Percentiles rank a stretch among this genome's conserved stretches.
These are phyloP conservation scores for Lichtheimia corymbifera DNA, from an alignment of 371 early-diverging fungal species.

Conservation along the genomic window DNA sequence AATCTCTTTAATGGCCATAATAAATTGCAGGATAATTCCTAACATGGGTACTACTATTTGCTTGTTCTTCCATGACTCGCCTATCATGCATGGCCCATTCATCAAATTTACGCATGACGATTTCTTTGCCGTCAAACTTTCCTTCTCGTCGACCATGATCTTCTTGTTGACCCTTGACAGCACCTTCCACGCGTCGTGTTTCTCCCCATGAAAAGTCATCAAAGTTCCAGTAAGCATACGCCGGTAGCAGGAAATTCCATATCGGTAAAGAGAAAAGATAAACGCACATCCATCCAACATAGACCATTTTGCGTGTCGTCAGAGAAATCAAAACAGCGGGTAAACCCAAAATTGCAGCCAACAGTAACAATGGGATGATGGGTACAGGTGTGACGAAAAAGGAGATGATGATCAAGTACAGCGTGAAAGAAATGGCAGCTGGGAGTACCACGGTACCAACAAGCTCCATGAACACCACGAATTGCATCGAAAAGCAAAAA, in stretches of 20 bases:
- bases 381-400: slow-evolving; percentile 58
- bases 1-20: slow-evolving; percentile 29
- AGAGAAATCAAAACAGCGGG: slow-evolving; percentile 87
- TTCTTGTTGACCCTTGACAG: slow-evolving; percentile 65
- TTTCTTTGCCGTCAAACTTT: slow-evolving; percentile 52
- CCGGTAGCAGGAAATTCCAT: slow-evolving; percentile 92
- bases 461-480: slow-evolving; percentile 91
- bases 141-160: slow-evolving; percentile 55
- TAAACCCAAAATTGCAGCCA: slow-evolving; percentile 77
- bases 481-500: slow-evolving; percentile 97
- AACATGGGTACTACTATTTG: slow-evolving; percentile 20
- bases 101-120: slow-evolving; percentile 48
- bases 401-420: slow-evolving; percentile 72
- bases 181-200: slow-evolving; percentile 80
- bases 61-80: slow-evolving; percentile 14
- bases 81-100: slow-evolving; percentile 47
- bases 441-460: slow-evolving; percentile 94
- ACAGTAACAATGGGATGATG: slow-evolving; percentile 66
- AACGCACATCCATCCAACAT: slow-evolving; percentile 90
- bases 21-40: slow-evolving; percentile 37
- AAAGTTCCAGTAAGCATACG: slow-evolving; percentile 97
- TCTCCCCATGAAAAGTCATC: slow-evolving; percentile 98
- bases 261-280: slow-evolving; percentile 89
- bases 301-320: slow-evolving; percentile 80
- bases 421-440: slow-evolving; percentile 85